Conservation (phyloP, 768 basidiomycete genomes). For the Neoboletus magnificus region DNA sequence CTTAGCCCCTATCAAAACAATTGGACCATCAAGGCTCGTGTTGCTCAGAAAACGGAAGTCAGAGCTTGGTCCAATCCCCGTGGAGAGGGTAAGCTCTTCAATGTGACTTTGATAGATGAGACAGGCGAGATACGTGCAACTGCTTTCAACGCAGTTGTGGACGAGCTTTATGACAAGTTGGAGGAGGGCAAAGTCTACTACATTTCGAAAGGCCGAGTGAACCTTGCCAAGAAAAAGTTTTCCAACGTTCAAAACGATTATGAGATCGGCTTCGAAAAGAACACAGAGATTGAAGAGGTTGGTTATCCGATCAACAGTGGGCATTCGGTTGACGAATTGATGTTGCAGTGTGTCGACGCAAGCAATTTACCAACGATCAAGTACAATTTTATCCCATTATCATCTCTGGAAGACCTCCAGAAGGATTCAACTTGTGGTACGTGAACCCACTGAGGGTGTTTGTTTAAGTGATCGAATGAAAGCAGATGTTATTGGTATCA, state of each 20-base stretch:
- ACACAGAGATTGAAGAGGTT: conserved; percentile 85
- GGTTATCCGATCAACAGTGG: conserved; percentile 13
- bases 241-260: conserved; percentile 88
- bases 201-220: conserved; percentile 86
- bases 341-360: conserved; percentile 73
- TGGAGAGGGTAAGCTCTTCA: conserved; percentile 96
- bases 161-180: conserved; percentile 77
- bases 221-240: conserved; percentile 97
- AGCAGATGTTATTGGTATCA: conserved; percentile 82
- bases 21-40: conserved; percentile 97
- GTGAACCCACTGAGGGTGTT: conserved; percentile 19
- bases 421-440: conserved; percentile 86
- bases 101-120: conserved; percentile 90
- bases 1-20: conserved; percentile 97
- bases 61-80: conserved; percentile 83
- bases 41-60: conserved; percentile 86
- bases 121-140: conserved; percentile 90
- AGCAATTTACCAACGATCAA: conserved; percentile 74
- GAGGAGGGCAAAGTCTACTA: conserved; percentile 93
- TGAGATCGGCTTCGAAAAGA: conserved; percentile 81
- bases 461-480: neutral
- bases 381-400: conserved; percentile 75
- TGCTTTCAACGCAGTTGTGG: conserved; percentile 83
- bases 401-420: conserved; percentile 53
- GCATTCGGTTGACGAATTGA: conserved; percentile 3